Conservation (phyloP, 208 protist species). For the Crithidia bombi region DNA sequence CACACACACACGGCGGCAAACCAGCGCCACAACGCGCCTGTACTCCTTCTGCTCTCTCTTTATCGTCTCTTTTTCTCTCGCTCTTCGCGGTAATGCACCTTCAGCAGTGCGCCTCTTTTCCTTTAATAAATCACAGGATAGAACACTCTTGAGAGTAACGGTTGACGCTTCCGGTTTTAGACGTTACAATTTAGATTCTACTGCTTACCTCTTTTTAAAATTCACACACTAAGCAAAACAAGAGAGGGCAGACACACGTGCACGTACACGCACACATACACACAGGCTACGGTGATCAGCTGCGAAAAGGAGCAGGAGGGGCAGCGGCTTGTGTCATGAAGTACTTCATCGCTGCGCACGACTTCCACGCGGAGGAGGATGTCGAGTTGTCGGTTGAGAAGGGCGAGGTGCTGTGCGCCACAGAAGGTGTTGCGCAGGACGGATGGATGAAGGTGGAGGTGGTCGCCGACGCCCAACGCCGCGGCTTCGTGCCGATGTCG, state of each 20-base stretch:
- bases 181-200: no score
- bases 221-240: not conserved
- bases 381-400: slow-evolving; percentile 80
- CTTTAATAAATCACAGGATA: no score
- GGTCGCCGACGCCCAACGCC: slow-evolving; percentile 31
- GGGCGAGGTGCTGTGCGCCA: slow-evolving; percentile 58
- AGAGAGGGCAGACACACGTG: not conserved
- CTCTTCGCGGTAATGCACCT: no score
- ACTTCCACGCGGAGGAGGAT: slow-evolving; percentile 76
- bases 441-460: slow-evolving; percentile 85
- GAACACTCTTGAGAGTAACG: no score
- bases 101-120: no score
- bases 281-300: not conserved
- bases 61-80: no score
- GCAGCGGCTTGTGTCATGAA: no score
- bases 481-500: slow-evolving; percentile 81
- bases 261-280: not conserved
- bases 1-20: no score
- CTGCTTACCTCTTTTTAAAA: not conserved
- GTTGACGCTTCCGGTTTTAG: no score
- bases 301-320: not conserved
- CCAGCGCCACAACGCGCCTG: no score
- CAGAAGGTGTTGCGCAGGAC: slow-evolving; percentile 60
- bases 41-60: no score
- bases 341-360: slow-evolving; percentile 59